Evolutionary conservation across 2,329 filamentous ascomycete species (phyloP).

Genomic region (Fusarium fracticaudum): DNA sequence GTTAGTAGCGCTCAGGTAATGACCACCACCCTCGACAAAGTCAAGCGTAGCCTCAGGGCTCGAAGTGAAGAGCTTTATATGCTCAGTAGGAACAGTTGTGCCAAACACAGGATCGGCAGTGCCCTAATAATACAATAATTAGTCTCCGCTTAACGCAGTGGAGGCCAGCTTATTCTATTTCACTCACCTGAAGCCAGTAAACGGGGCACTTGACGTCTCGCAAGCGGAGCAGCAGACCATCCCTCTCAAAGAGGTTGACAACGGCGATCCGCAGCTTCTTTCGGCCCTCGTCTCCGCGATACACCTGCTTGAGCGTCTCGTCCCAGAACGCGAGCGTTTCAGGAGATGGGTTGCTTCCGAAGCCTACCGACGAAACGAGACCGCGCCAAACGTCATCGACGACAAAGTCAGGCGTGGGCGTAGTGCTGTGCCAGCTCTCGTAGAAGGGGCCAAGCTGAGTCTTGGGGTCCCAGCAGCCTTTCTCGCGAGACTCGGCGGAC

Average conservation of each 20-base stretch:
- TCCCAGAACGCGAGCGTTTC: slow-evolving; percentile 57
- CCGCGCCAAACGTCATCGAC: slow-evolving; percentile 58
- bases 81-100: slow-evolving; percentile 52
- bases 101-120: slow-evolving; percentile 57
- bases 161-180: neutral
- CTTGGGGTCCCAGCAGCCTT: slow-evolving; percentile 61
- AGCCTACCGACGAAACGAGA: slow-evolving; percentile 57
- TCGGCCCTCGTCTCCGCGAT: slow-evolving; percentile 60
- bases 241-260: slow-evolving; percentile 56
- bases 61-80: slow-evolving; percentile 61
- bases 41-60: slow-evolving; percentile 56
- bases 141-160: neutral
- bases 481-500: slow-evolving; percentile 55
- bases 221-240: slow-evolving; percentile 58
- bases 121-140: slow-evolving; percentile 48
- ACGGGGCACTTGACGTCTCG: slow-evolving; percentile 61
- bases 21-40: slow-evolving; percentile 56
- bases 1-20: slow-evolving; percentile 61
- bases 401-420: slow-evolving; percentile 57
- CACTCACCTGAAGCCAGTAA: slow-evolving; percentile 60
- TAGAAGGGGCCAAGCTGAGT: slow-evolving; percentile 54
- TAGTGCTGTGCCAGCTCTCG: slow-evolving; percentile 52
- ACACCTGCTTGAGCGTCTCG: slow-evolving; percentile 55
- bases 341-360: slow-evolving; percentile 51
- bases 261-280: slow-evolving; percentile 58